A percentile compares a stretch with the other conserved stretches of the same genome.
phyloP scores from a whole-genome alignment of 306 rosid genomes.

The Ormosia semicastrata region DNA sequence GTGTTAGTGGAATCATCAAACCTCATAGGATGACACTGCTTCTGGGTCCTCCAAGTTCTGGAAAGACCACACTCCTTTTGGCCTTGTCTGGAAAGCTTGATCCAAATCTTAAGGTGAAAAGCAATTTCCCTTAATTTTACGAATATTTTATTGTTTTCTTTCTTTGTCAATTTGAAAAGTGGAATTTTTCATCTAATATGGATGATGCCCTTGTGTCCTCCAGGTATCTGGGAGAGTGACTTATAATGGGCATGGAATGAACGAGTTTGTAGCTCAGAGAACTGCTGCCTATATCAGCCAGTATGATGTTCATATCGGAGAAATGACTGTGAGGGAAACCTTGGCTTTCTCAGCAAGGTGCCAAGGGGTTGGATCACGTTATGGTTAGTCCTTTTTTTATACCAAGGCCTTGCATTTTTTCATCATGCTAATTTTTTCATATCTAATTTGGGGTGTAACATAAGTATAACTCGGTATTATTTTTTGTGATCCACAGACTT shows the following conservation, averaged over 20 bases:
- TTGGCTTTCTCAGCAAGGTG: constrained; percentile 81
- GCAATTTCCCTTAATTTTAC: neutral
- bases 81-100: constrained; percentile 80
- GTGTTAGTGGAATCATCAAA: constrained; percentile 68
- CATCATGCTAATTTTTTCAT: neutral
- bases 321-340: constrained; percentile 94
- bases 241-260: constrained; percentile 50
- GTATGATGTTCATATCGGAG: constrained; percentile 76
- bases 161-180: neutral
- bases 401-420: neutral
- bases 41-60: constrained; percentile 86
- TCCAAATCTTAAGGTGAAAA: constrained; percentile 53
- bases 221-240: constrained; percentile 46
- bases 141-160: neutral
- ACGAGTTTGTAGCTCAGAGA: constrained; percentile 63
- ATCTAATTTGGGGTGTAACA: neutral
- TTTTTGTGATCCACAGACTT: constrained; percentile 35
- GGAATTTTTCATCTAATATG: neutral
- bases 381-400: constrained; percentile 35
- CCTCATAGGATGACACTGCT: constrained; percentile 83
- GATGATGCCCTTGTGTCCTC: neutral
- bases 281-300: constrained; percentile 89
- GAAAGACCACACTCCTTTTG: constrained; percentile 74
- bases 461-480: neutral
- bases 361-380: constrained; percentile 82